Percentiles rank a stretch among this genome's conserved stretches.
Conservation (phyloP, 345 rosid genomes). For the Melaleuca alternifolia region DNA sequence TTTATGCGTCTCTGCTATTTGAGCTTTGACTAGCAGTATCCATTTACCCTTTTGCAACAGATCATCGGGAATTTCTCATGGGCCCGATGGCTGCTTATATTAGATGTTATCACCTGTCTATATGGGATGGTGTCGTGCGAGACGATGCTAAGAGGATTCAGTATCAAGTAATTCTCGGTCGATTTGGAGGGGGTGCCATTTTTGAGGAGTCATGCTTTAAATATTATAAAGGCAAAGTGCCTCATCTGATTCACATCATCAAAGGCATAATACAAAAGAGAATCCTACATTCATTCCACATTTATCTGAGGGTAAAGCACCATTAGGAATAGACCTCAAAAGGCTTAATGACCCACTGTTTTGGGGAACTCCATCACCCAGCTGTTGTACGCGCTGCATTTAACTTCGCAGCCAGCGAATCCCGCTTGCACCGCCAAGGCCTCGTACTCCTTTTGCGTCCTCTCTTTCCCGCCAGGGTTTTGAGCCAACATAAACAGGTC, state of each 20-base stretch:
- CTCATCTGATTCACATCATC: not conserved
- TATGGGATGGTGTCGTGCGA: not conserved
- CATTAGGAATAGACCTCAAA: not conserved
- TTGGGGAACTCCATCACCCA: slow-evolving; percentile 23
- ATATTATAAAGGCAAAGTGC: not conserved
- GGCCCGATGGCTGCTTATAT: not conserved
- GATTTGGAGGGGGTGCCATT: not conserved
- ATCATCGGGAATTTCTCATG: not conserved
- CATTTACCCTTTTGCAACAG: not conserved
- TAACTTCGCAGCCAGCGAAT: slow-evolving; percentile 13
- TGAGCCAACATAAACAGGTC: slow-evolving; percentile 43
- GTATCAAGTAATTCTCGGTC: not conserved
- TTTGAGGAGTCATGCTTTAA: not conserved
- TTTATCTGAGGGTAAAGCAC: not conserved
- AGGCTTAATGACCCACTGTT: not conserved
- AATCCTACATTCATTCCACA: not conserved
- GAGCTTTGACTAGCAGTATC: not conserved
- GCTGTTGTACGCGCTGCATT: slow-evolving; percentile 6
- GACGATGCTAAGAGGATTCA: not conserved
- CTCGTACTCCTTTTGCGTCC: slow-evolving; percentile 30
- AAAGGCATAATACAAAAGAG: not conserved
- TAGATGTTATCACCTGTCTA: not conserved
- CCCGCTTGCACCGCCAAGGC: slow-evolving; percentile 27
- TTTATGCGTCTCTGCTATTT: not conserved
- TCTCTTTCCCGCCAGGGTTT: slow-evolving; percentile 32